Evolutionary conservation across 225 moss, liverwort and hornwort genomes (phyloP).

Genomic region (Bryum argenteum): DNA sequence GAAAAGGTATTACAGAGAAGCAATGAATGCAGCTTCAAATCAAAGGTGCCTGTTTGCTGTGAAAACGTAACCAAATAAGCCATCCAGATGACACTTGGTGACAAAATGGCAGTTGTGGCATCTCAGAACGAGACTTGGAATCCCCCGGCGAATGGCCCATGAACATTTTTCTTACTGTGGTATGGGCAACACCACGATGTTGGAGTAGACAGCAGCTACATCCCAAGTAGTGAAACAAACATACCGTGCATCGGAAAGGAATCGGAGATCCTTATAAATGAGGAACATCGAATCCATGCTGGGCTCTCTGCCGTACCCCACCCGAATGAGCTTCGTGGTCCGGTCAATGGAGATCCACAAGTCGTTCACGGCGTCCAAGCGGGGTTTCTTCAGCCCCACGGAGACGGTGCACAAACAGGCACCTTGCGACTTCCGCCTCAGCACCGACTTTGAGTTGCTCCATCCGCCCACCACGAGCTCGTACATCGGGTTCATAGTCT

Average conservation of each 20-base stretch:
- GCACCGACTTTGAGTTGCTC: neutral
- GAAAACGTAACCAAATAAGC: too few relatives aligned
- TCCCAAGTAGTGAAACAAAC: constrained; percentile 18
- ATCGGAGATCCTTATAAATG: constrained; percentile 10
- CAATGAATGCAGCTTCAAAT: too few relatives aligned
- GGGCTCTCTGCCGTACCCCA: constrained; percentile 7
- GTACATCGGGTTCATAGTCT: constrained; percentile 6
- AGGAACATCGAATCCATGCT: neutral
- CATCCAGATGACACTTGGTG: too few relatives aligned
- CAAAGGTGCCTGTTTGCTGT: too few relatives aligned
- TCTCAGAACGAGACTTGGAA: too few relatives aligned
- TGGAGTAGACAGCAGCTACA: neutral
- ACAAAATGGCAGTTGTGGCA: too few relatives aligned
- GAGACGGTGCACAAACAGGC: neutral
- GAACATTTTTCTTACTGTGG: too few relatives aligned
- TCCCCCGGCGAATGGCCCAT: too few relatives aligned
- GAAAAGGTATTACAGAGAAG: too few relatives aligned
- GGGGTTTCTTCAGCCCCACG: constrained; percentile 2
- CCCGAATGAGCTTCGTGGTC: neutral
- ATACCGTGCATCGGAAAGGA: neutral
- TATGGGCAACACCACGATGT: neutral
- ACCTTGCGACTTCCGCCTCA: neutral
- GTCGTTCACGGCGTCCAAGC: constrained; percentile 1
- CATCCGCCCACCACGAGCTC: constrained; percentile 19
- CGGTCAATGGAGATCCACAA: constrained; percentile 14